Evolutionary conservation across 306 rosid genomes (phyloP).

Genomic region (Sindora glabra): DNA sequence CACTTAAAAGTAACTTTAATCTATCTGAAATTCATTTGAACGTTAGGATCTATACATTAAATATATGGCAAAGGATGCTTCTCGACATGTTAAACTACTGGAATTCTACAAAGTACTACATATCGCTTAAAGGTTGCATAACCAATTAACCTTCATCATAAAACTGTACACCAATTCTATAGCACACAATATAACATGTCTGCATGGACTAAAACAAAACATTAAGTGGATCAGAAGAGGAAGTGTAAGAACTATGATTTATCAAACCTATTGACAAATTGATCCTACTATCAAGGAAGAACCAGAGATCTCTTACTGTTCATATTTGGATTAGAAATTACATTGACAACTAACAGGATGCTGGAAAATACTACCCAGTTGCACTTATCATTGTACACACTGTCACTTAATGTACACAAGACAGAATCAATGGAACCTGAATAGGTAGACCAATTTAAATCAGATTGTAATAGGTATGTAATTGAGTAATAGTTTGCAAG

Average conservation of each 20-base stretch:
- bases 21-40: neutral
- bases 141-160: neutral
- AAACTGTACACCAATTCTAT: neutral
- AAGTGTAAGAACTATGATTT: neutral
- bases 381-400: too few species aligned
- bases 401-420: too few species aligned
- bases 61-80: neutral
- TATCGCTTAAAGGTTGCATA: neutral
- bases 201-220: neutral
- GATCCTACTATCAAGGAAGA: neutral
- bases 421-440: too few species aligned
- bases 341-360: too few species aligned
- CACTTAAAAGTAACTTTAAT: neutral
- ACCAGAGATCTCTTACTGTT: too few species aligned
- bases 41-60: too few species aligned
- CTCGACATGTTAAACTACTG: neutral
- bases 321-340: too few species aligned
- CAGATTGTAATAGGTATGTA: too few species aligned
- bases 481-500: too few species aligned
- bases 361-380: too few species aligned
- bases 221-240: neutral
- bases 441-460: too few species aligned
- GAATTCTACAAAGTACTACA: neutral
- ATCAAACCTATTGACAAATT: too few species aligned
- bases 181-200: neutral